These are phyloP conservation scores for Lenzites betulinus DNA, from an alignment of 768 basidiomycete species.

Conservation along the genomic window DNA sequence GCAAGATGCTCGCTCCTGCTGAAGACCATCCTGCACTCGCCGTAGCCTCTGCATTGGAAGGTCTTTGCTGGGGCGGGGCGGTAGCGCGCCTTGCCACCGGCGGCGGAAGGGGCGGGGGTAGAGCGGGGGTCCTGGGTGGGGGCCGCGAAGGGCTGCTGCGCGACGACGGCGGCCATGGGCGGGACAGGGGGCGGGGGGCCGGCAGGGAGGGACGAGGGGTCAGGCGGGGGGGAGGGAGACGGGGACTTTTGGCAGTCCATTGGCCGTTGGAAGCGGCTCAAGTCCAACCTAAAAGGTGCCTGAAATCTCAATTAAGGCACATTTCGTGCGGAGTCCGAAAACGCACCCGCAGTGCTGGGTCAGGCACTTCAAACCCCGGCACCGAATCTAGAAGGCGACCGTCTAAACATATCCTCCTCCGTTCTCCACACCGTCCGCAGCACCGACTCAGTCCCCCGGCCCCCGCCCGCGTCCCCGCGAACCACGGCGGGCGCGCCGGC, in stretches of 20 bases:
- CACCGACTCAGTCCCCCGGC: background rate
- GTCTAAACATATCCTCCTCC: slow-evolving; percentile 9
- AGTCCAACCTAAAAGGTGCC: slow-evolving; percentile 28
- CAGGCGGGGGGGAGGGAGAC: background rate
- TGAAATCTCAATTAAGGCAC: slow-evolving; percentile 31
- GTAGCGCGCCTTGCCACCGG: slow-evolving; percentile 55
- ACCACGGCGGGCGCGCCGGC: slow-evolving; percentile 1
- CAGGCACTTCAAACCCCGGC: slow-evolving; percentile 24
- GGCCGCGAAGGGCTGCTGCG: slow-evolving; percentile 18
- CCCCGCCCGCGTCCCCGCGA: background rate
- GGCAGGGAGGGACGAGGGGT: background rate
- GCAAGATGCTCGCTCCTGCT: slow-evolving; percentile 94
- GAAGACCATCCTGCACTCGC: slow-evolving; percentile 97
- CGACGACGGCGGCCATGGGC: slow-evolving; percentile 33
- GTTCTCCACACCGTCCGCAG: background rate
- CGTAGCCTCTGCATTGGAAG: slow-evolving; percentile 93
- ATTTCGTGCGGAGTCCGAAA: slow-evolving; percentile 22
- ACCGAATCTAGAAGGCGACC: slow-evolving; percentile 17
- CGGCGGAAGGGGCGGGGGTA: slow-evolving; percentile 13
- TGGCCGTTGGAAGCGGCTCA: slow-evolving; percentile 19
- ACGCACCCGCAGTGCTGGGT: slow-evolving; percentile 10
- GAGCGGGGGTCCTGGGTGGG: slow-evolving; percentile 15
- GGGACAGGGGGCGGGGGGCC: slow-evolving; percentile 3
- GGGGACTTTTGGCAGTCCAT: slow-evolving; percentile 27
- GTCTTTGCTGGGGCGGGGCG: slow-evolving; percentile 88